Evolutionary conservation across 352 stramenopile species (phyloP), one percentile per base, ranked within the genome.

Genomic region (Phytophthora sp.): DNA sequence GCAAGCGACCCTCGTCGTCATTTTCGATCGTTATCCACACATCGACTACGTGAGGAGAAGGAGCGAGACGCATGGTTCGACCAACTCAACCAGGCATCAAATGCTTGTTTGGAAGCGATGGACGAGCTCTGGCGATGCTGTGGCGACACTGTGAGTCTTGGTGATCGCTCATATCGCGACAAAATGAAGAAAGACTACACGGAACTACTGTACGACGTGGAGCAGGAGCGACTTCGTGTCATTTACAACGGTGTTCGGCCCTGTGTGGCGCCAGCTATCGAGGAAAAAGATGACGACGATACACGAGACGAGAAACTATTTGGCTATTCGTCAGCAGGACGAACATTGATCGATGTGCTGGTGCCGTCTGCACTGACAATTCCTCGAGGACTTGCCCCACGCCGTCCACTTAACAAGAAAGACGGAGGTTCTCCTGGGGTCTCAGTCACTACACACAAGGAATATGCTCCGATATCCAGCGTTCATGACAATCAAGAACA

Each of bases 151-250:
- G 59, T 90, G 18, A 80, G 54, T 31, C 63, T 86, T 5, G 71
- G 75, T 44, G 63, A 78, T 42, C 79, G 80, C 1, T 11, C 64
- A 12, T 93, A 93, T 23, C 47, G 56, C 4, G 77, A 90, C 4
- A 92, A 93, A 67, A 91, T 93, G 78, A 76, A 79, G 31, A 90
- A 88, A 47, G 82, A 93, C 44, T 93, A 93, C 69, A 90, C 77
- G 0, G 84, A 90, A 36, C 42, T 93, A 36, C 58, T 90, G 24
- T 93, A 76, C 36, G 80, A 88, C 7, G 79, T 90, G n/a, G 84
- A 92, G 39, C 76, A 89, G 62, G 82, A 90, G 53, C 72, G 84
- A 0, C 60, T 93, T n/a, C 66, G 41, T 16, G 75, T 89, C 47
- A 90, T 90, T 26, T 92, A 88, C 61, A 26, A 64, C 15, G 66